Conservation (phyloP, 139 green algal species). For the Chlorella sorokiniana region DNA sequence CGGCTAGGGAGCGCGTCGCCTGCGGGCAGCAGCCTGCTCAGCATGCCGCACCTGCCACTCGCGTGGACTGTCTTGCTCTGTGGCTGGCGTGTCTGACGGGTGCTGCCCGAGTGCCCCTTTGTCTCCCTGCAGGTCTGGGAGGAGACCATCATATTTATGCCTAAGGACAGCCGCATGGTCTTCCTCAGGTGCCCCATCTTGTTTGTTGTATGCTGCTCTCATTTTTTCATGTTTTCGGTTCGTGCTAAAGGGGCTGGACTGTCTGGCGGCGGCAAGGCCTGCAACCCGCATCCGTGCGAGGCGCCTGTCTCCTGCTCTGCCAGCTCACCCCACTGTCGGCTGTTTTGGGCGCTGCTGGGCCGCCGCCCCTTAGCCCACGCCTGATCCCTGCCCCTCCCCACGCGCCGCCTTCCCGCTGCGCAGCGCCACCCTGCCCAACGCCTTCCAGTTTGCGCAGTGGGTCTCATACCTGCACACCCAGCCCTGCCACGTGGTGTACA, state of each 20-base stretch:
- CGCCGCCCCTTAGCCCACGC: neutral
- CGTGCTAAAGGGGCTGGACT: no score
- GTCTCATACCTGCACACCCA: slow-evolving; percentile 79
- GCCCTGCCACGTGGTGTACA: slow-evolving; percentile 96
- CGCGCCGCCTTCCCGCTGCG: neutral
- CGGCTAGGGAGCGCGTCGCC: no score
- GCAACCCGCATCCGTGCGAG: neutral
- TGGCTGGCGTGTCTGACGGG: neutral
- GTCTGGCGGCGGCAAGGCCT: no score
- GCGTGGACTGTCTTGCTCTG: neutral
- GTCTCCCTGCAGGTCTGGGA: slow-evolving; percentile 85
- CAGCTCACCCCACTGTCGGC: neutral
- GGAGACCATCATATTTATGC: slow-evolving; percentile 97
- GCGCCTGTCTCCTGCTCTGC: neutral
- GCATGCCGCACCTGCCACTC: no score
- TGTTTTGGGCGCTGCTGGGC: neutral
- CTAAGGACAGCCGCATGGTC: slow-evolving; percentile 63
- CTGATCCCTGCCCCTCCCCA: neutral
- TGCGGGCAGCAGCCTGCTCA: no score
- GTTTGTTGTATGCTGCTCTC: no score
- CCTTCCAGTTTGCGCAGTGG: slow-evolving; percentile 94
- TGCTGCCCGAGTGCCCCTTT: neutral
- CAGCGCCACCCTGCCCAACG: slow-evolving; percentile 93
- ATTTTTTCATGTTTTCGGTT: no score
- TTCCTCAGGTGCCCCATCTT: slow-evolving; percentile 69